phyloP scores from a whole-genome alignment of 371 early-diverging fungal genomes.

The Mucor circinelloides region DNA sequence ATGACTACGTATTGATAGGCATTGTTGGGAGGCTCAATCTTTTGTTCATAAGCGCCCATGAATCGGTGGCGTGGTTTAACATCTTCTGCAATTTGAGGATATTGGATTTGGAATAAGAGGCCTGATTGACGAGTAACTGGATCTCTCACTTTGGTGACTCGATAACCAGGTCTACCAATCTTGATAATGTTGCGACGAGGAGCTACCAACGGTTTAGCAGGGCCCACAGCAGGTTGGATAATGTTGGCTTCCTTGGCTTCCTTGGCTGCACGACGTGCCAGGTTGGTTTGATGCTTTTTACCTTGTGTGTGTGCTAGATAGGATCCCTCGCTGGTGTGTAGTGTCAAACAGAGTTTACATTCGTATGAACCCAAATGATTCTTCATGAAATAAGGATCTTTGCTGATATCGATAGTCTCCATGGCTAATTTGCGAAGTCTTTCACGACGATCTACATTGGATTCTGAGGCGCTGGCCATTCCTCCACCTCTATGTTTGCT shows the following conservation, averaged over 20 bases:
- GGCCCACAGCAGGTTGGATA: conserved; percentile 55
- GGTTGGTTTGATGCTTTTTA: conserved; percentile 97
- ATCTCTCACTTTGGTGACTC: conserved; percentile 93
- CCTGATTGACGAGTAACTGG: conserved; percentile 88
- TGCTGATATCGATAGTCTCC: conserved; percentile 96
- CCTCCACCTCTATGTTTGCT: conserved; percentile 93
- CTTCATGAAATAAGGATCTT: conserved; percentile 98
- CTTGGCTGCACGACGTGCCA: conserved; percentile 90
- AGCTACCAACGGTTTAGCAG: conserved; percentile 47
- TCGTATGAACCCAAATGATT: conserved; percentile 98
- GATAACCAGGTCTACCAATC: conserved; percentile 98
- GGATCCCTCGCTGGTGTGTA: conserved; percentile 95
- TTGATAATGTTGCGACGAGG: conserved; percentile 77
- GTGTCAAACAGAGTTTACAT: conserved; percentile 94
- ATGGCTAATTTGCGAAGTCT: conserved; percentile 94
- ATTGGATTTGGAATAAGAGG: conserved; percentile 91
- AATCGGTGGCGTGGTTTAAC: conserved; percentile 91
- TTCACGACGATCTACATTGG: conserved; percentile 93
- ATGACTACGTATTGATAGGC: conserved; percentile 91
- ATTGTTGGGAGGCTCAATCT: conserved; percentile 87
- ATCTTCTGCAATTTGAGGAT: conserved; percentile 84
- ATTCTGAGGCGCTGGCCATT: conserved; percentile 82
- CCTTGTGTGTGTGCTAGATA: conserved; percentile 98
- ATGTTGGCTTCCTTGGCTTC: conserved; percentile 80
- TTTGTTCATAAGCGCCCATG: conserved; percentile 98